These are phyloP conservation scores for Penicillium paneum DNA, from an alignment of 2,329 filamentous ascomycete genomes.

Conservation along the genomic window DNA sequence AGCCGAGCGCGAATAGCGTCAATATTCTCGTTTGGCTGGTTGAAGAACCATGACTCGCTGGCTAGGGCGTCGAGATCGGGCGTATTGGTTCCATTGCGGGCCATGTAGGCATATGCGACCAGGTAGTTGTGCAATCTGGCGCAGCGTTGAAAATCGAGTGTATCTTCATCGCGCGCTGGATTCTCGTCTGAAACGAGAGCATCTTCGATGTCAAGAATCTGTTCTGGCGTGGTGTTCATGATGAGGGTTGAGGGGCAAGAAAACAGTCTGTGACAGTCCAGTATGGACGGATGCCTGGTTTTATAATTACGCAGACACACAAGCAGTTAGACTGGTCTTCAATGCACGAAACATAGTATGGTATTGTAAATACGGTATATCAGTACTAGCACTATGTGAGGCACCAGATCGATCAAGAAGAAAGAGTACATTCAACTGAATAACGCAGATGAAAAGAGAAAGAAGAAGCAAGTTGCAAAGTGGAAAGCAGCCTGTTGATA, in stretches of 20 bases:
- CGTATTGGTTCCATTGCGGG: slow-evolving; percentile 8
- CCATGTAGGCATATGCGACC: slow-evolving; percentile 21
- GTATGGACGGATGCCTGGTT: not conserved
- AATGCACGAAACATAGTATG: not conserved
- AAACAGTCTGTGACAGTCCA: not conserved
- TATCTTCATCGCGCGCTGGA: slow-evolving; percentile 8
- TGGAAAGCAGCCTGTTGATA: too few species aligned
- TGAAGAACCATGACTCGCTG: not conserved
- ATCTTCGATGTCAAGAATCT: slow-evolving; percentile 14
- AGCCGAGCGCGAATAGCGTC: not conserved
- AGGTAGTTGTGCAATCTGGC: slow-evolving; percentile 23
- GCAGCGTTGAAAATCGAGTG: slow-evolving; percentile 19
- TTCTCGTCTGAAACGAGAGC: slow-evolving; percentile 14
- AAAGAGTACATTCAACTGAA: too few species aligned
- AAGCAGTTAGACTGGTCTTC: not conserved
- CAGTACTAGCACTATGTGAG: not conserved
- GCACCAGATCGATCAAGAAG: too few species aligned
- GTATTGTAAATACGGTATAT: not conserved
- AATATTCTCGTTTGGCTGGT: not conserved
- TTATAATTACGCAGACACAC: not conserved
- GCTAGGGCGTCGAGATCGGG: not conserved
- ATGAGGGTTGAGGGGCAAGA: not conserved
- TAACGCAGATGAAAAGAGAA: too few species aligned
- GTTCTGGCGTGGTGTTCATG: slow-evolving; percentile 8
- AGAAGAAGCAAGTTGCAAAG: too few species aligned